Evolutionary conservation across 352 stramenopile species (phyloP).

Genomic region (Globisporangium mamillatum): DNA sequence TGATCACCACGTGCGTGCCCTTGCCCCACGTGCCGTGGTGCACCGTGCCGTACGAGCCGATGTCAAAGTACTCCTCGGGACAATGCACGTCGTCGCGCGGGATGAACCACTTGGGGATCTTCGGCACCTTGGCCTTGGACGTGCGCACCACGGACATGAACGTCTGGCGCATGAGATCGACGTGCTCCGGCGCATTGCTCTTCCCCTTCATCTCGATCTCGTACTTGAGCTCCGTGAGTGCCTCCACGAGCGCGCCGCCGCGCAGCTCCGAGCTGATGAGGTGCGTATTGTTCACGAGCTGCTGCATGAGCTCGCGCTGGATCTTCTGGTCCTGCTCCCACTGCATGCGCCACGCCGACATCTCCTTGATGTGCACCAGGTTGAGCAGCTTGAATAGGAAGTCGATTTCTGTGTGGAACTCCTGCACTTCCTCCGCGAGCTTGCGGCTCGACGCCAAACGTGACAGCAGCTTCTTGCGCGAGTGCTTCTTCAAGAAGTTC

Average conservation of each 20-base stretch:
- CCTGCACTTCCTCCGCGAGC: slow-evolving; percentile 14
- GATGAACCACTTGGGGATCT: slow-evolving; percentile 15
- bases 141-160: slow-evolving; percentile 17
- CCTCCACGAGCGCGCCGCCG: slow-evolving; percentile 18
- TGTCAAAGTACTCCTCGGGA: slow-evolving; percentile 9
- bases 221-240: slow-evolving; percentile 24
- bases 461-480: slow-evolving; percentile 18
- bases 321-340: slow-evolving; percentile 19
- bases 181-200: slow-evolving; percentile 11
- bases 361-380: slow-evolving; percentile 25
- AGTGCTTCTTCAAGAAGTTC: slow-evolving; percentile 23
- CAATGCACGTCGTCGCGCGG: slow-evolving; percentile 11
- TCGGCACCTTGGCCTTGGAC: slow-evolving; percentile 12
- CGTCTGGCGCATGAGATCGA: slow-evolving; percentile 16
- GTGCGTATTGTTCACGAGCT: slow-evolving; percentile 17
- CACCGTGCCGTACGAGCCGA: slow-evolving; percentile 11
- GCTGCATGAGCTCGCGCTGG: slow-evolving; percentile 15
- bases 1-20: slow-evolving; percentile 13
- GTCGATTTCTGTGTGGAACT: slow-evolving; percentile 24
- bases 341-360: slow-evolving; percentile 15
- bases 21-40: slow-evolving; percentile 12
- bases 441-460: slow-evolving; percentile 17
- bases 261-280: slow-evolving; percentile 14
- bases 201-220: slow-evolving; percentile 18
- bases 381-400: slow-evolving; percentile 22